Conservation (phyloP, 176 grass and related monocot genomes). For the Puccinellia tenuiflora region DNA sequence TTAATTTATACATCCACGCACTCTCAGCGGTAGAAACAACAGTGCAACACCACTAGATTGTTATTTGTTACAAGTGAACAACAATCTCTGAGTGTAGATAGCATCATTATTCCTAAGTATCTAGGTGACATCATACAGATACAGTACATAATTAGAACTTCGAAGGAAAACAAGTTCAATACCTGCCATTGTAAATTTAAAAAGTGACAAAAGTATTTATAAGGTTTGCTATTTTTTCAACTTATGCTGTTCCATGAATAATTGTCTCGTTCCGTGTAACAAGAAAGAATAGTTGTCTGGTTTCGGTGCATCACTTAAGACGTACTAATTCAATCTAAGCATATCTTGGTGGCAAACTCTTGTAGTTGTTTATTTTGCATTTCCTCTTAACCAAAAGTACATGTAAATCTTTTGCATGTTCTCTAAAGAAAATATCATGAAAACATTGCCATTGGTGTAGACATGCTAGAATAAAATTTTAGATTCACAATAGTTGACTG, state of each 20-base stretch:
- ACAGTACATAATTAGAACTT: neutral
- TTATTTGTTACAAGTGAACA: constrained; percentile 6
- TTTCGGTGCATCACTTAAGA: constrained; percentile 3
- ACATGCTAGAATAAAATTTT: neutral
- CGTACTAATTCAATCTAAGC: neutral
- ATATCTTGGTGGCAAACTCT: neutral
- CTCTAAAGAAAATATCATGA: neutral
- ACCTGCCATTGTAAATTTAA: neutral
- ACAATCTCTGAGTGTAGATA: neutral
- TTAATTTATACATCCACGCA: neutral
- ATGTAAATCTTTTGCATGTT: neutral
- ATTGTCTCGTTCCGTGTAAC: neutral
- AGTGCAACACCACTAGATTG: neutral
- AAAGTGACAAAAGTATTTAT: neutral
- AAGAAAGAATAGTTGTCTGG: neutral
- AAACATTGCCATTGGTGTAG: neutral
- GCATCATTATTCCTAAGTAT: neutral
- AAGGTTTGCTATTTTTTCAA: neutral
- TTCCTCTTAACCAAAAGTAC: neutral
- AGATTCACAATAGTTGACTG: neutral
- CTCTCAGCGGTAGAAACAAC: neutral
- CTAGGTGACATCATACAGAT: neutral
- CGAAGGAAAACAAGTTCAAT: constrained; percentile 2
- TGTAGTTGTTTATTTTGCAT: neutral
- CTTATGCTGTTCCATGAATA: neutral